Percentiles rank a stretch among this genome's conserved stretches.
Evolutionary conservation across 1,139 yeast species (phyloP).

Genomic region (Scheffersomyces illinoinensis): DNA sequence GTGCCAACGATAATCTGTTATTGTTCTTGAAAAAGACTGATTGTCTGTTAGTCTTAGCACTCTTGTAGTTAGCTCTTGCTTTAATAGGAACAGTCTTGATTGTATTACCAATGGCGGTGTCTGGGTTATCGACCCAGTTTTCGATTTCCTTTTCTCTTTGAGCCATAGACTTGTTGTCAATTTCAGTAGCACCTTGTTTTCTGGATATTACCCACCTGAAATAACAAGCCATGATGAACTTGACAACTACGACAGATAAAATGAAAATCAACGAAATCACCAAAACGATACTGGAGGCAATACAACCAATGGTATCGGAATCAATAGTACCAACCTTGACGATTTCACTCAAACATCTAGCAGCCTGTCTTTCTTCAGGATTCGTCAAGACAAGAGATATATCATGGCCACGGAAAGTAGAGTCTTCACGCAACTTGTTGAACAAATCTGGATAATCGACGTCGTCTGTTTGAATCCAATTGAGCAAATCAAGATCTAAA

Average conservation of each 20-base stretch:
- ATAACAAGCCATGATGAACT: constrained; percentile 84
- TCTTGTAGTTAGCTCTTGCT: constrained; percentile 51
- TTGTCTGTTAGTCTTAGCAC: constrained; percentile 44
- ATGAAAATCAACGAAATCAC: constrained; percentile 81
- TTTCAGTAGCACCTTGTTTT: constrained; percentile 73
- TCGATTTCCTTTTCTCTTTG: constrained; percentile 65
- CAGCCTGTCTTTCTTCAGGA: constrained; percentile 66
- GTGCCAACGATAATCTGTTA: constrained; percentile 40
- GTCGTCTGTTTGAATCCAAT: constrained; percentile 72
- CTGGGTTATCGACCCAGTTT: constrained; percentile 68
- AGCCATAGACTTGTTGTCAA: constrained; percentile 50
- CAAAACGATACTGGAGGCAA: constrained; percentile 84
- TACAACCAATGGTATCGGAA: constrained; percentile 91
- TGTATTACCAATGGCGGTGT: constrained; percentile 49
- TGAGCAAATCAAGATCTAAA: constrained; percentile 71
- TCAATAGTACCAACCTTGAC: constrained; percentile 88
- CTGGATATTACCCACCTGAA: constrained; percentile 82
- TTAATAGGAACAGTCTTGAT: constrained; percentile 53
- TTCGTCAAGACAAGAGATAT: constrained; percentile 75
- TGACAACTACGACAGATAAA: constrained; percentile 71
- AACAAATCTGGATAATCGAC: constrained; percentile 73
- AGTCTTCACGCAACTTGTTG: constrained; percentile 58
- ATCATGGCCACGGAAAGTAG: constrained; percentile 70
- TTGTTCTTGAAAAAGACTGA: constrained; percentile 40
- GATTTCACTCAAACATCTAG: constrained; percentile 84